Evolutionary conservation across 495 filamentous ascomycete species (phyloP), one percentile per base, ranked within the genome.

Genomic region (Rhypophila decipiens): DNA sequence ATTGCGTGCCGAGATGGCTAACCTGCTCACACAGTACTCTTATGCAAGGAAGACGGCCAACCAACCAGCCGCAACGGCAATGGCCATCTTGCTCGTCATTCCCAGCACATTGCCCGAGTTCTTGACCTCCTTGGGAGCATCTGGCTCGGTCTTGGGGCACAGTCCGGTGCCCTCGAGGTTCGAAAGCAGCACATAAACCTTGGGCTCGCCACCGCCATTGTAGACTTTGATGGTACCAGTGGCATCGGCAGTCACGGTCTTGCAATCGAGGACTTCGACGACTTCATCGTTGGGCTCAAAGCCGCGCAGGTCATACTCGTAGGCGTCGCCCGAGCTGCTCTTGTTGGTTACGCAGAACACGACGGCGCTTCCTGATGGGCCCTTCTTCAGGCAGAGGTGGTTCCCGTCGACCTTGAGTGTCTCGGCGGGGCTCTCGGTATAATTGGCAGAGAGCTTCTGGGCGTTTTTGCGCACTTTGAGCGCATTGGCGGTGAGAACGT

Each of bases 351-450:
- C 40, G 56, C 59, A 62, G 29, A 47, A 60, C 24, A 64, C 61
- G 21, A 64, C 39, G 39, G 55, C 38, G 9, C 72, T 78, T 51
- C 86, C 70, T 46, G 77, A 61, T 39, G 80, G 74, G 33, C 85
- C 85, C 66, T 89, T 88, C 29, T 76, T 69, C 60, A 83, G 75
- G 15, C 77, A 84, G 13, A 88, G 57, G 18, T 78, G 80, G 46
- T 61, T 72, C 21, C 50, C 57, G 48, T 83, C 79, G 47, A 67
- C 67, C 58, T 76, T 75, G 46, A 82, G 70, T 0, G 78, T 72
- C 38, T 64, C 68, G 45, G 76, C 74, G 60, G 77, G 51, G 54
- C 75, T 78, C 11, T 65, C 73, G n/a, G 78, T 27, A 51, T 82
- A 87, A 13, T 47, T 39, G 7, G 24, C 23, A 35, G 76, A 68